Conservation (phyloP, 495 filamentous ascomycete genomes). For the Xylaria venustula region DNA sequence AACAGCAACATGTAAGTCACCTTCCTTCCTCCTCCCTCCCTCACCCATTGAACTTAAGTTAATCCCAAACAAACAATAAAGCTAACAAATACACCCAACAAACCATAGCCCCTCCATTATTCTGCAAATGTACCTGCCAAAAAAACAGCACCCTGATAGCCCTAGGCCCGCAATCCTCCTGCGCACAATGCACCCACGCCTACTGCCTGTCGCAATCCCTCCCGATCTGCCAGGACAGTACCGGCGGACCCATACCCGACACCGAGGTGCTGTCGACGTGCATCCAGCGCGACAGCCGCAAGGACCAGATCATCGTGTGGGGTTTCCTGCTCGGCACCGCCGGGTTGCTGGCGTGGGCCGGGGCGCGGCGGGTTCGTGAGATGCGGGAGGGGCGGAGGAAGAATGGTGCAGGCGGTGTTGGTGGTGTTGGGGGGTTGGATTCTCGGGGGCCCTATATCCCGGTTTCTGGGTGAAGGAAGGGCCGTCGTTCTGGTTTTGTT, state of each 20-base stretch:
- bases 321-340: constrained; percentile 86
- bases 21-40: background rate
- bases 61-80: background rate
- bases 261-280: constrained; percentile 86
- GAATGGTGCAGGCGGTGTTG: constrained; percentile 9
- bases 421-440: background rate
- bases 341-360: constrained; percentile 80
- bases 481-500: no score
- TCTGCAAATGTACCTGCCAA: constrained; percentile 98
- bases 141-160: constrained; percentile 87
- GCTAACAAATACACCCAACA: background rate
- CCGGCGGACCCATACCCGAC: constrained; percentile 41
- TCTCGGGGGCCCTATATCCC: background rate
- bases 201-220: constrained; percentile 85
- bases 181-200: constrained; percentile 84
- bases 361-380: constrained; percentile 51
- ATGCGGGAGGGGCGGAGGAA: constrained; percentile 48
- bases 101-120: constrained; percentile 67
- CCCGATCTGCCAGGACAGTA: constrained; percentile 81
- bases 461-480: background rate
- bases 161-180: constrained; percentile 56
- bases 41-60: background rate
- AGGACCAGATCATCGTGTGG: constrained; percentile 88
- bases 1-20: constrained; percentile 35
- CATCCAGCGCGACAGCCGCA: constrained; percentile 88